Conservation (phyloP, 2,329 filamentous ascomycete genomes). For the Hymenoscyphus occultus region DNA sequence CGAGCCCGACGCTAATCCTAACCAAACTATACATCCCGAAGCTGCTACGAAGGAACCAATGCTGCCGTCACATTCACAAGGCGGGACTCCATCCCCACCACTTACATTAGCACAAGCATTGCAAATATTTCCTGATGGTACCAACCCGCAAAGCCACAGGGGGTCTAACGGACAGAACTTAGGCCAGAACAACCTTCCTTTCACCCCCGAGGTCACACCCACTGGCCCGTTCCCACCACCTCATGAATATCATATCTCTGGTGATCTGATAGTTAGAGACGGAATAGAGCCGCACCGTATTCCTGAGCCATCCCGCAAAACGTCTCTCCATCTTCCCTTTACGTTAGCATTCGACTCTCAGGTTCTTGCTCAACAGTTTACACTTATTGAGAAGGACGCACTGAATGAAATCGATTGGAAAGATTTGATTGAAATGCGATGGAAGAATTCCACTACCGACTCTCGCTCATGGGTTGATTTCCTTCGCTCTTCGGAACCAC, state of each 20-base stretch:
- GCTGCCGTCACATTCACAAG: constrained; percentile 29
- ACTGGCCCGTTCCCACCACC: constrained; percentile 14
- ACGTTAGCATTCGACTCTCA: constrained; percentile 79
- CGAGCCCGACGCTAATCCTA: constrained; percentile 32
- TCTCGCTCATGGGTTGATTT: constrained; percentile 81
- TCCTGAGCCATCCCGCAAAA: constrained; percentile 32
- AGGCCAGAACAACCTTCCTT: constrained; percentile 26
- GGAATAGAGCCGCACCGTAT: constrained; percentile 27
- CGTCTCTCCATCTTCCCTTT: constrained; percentile 65
- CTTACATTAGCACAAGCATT: constrained; percentile 50
- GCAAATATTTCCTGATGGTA: constrained; percentile 42
- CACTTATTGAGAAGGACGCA: constrained; percentile 81
- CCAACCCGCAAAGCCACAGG: constrained; percentile 37
- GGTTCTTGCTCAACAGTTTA: constrained; percentile 77
- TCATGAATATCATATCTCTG: not conserved
- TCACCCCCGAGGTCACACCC: constrained; percentile 35
- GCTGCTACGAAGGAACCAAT: constrained; percentile 29
- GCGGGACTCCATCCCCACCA: constrained; percentile 44
- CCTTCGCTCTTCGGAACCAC: constrained; percentile 66
- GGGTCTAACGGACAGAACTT: constrained; percentile 31
- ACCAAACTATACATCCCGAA: constrained; percentile 28
- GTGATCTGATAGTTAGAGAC: constrained; percentile 17
- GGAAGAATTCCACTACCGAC: constrained; percentile 68
- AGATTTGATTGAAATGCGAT: constrained; percentile 78
- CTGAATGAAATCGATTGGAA: constrained; percentile 87